Base-by-base conservation (phyloP, 1,284 basidiomycete species). In the Sanghuangporus baumii region DNA sequence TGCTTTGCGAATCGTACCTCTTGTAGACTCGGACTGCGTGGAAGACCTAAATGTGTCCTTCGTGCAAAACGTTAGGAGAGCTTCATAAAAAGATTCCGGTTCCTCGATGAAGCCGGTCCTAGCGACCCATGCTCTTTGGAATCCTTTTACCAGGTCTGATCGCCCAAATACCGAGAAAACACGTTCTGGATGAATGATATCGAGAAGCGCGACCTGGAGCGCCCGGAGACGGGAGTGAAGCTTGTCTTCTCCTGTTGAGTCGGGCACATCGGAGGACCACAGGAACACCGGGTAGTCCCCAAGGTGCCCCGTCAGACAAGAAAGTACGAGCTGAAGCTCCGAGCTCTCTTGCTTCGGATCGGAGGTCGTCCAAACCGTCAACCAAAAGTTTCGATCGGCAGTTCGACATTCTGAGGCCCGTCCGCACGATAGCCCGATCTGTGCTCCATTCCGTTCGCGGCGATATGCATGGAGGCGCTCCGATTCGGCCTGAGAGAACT, bases 221-320 rank as follows among this genome's bases (percentile, higher is more conserved):
- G 18, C 18, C 38, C 41, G 18, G 38, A 69, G 23, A 46, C 20
- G 23, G 37, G 37, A 40, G 66, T 63, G 37, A 67, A 63, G 34
- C 59, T 60, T 43, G 51, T 51, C n/a, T 60, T 57, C 20, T 43
- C 47, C 26, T 56, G 55, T 56, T 54, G 60, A 34, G 11, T 34
- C 52, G 12, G 34, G 31, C 3, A 8, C 14, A 36, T 59, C 47
- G 20, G 78, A 71, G 8, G 79, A 74, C 79, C 81, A 83, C 31
- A 84, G 66, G 70, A 84, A 84, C 62, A 83, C 75, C 34, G 82
- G 83, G 63, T 81, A 77, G 43, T 79, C 73, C 59, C 82, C 79
- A 46, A 78, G 67, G 12, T 73, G 74, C 66, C 74, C 77, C 59
- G 70, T 72, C 60, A 79, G 74, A 66, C 81, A 83, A n/a, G 83